Percentiles rank a stretch among this genome's conserved stretches.
phyloP scores from a whole-genome alignment of 129 eudicot species.

The Smallanthus sonchifolius region DNA sequence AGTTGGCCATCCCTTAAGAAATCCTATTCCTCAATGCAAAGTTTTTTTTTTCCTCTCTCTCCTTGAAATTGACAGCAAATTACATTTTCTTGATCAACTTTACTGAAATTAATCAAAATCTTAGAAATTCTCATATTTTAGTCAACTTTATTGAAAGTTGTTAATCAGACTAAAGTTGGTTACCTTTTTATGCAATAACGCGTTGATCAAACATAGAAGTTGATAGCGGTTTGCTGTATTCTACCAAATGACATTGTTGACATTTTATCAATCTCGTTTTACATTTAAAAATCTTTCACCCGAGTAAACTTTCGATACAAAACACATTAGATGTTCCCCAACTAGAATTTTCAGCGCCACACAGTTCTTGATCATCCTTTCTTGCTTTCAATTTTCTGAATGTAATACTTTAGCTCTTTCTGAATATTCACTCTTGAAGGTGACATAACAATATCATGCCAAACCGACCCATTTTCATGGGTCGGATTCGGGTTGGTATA shows the following conservation, averaged over 20 bases:
- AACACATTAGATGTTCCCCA: constrained; percentile 3
- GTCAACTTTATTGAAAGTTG: too few relatives aligned
- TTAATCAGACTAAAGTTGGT: not conserved
- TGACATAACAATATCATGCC: constrained; percentile 91
- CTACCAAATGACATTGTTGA: constrained; percentile 16
- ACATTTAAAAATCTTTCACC: constrained; percentile 12
- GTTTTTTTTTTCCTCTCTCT: too few relatives aligned
- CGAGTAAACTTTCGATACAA: not conserved
- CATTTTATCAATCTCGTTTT: constrained; percentile 3
- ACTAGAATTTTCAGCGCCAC: constrained; percentile 3
- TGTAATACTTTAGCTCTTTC: constrained; percentile 73
- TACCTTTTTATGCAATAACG: not conserved
- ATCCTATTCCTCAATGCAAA: too few relatives aligned
- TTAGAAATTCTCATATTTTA: too few relatives aligned
- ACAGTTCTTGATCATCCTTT: constrained; percentile 16
- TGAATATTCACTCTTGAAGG: constrained; percentile 85
- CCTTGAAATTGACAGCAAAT: too few relatives aligned
- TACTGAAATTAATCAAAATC: too few relatives aligned
- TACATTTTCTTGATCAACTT: too few relatives aligned
- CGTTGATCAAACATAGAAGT: not conserved
- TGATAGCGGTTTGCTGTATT: not conserved
- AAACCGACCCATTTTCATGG: constrained; percentile 57
- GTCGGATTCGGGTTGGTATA: constrained; percentile 60
- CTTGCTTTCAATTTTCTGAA: constrained; percentile 58
- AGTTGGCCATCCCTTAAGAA: too few relatives aligned